These are phyloP conservation scores for Diaporthe sp. DNA, from an alignment of 2,329 filamentous ascomycete species.

Conservation along the genomic window DNA sequence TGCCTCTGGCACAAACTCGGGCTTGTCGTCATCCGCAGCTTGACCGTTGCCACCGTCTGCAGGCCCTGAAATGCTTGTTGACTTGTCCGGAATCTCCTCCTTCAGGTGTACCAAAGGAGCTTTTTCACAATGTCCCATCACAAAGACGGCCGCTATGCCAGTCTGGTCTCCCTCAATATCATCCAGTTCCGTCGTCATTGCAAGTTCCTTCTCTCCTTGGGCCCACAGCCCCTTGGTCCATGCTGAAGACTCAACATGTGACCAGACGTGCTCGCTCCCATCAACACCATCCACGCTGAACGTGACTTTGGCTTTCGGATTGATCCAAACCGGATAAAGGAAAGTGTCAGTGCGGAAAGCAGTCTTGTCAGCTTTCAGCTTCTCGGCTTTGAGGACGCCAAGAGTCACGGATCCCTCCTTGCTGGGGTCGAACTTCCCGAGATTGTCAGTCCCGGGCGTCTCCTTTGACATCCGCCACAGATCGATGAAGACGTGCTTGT, in stretches of 20 bases:
- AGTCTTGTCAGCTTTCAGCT: constrained; percentile 22
- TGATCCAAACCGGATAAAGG: constrained; percentile 33
- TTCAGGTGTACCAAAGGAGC: background rate
- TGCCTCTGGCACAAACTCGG: constrained; percentile 28
- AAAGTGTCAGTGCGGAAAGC: constrained; percentile 34
- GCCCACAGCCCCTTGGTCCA: constrained; percentile 36
- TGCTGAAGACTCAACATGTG: constrained; percentile 19
- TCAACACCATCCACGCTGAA: constrained; percentile 10
- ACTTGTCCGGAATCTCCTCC: background rate
- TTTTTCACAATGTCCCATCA: constrained; percentile 34
- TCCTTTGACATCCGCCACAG: constrained; percentile 31
- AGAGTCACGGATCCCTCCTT: constrained; percentile 31
- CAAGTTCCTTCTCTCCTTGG: constrained; percentile 22
- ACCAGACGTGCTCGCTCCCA: constrained; percentile 17
- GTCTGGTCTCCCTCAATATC: constrained; percentile 16
- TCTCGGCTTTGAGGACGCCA: constrained; percentile 20
- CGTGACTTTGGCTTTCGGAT: constrained; percentile 8
- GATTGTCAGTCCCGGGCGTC: background rate
- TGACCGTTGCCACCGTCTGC: background rate
- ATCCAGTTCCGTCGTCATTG: constrained; percentile 25
- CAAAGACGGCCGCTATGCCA: constrained; percentile 33
- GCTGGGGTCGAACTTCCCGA: constrained; percentile 32
- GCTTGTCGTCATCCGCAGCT: background rate
- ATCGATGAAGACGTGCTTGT: constrained; percentile 36
- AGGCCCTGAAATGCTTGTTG: background rate